Percentiles rank a stretch among this genome's conserved stretches.
These are phyloP conservation scores for Hirsutella thompsonii DNA, from an alignment of 2,329 filamentous ascomycete species.

Conservation along the genomic window DNA sequence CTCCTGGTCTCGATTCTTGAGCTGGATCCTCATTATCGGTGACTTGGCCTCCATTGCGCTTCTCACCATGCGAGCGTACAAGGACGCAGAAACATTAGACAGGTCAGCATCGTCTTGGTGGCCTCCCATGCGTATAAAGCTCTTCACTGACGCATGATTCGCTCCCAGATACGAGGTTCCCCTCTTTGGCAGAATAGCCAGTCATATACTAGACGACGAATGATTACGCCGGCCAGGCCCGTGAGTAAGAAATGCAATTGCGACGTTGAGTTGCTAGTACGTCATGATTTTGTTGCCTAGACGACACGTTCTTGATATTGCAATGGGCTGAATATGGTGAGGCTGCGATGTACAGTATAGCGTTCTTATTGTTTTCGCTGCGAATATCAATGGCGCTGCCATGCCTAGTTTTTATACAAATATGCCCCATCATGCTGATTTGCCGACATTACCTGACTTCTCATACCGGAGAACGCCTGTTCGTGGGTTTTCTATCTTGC, in stretches of 20 bases:
- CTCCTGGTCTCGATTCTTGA: slow-evolving; percentile 71
- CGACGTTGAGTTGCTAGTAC: no score
- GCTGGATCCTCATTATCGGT: slow-evolving; percentile 66
- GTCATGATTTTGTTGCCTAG: no score
- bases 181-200: slow-evolving; percentile 74
- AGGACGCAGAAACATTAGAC: slow-evolving; percentile 59
- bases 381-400: no score
- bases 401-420: not conserved
- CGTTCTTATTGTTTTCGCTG: no score
- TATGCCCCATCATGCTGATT: no score
- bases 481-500: slow-evolving; percentile 24
- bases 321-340: no score
- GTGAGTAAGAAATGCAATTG: not conserved
- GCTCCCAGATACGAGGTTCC: slow-evolving; percentile 64
- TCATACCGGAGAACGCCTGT: no score
- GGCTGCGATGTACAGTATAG: no score
- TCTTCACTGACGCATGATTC: not conserved
- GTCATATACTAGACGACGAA: slow-evolving; percentile 83
- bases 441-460: no score
- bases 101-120: slow-evolving; percentile 27
- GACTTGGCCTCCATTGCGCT: slow-evolving; percentile 69
- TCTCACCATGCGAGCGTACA: slow-evolving; percentile 67
- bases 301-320: no score
- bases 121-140: not conserved
- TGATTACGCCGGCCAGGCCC: slow-evolving; percentile 5